These are phyloP conservation scores for Thalassiosira profunda DNA, from an alignment of 108 stramenopile species.

Conservation along the genomic window DNA sequence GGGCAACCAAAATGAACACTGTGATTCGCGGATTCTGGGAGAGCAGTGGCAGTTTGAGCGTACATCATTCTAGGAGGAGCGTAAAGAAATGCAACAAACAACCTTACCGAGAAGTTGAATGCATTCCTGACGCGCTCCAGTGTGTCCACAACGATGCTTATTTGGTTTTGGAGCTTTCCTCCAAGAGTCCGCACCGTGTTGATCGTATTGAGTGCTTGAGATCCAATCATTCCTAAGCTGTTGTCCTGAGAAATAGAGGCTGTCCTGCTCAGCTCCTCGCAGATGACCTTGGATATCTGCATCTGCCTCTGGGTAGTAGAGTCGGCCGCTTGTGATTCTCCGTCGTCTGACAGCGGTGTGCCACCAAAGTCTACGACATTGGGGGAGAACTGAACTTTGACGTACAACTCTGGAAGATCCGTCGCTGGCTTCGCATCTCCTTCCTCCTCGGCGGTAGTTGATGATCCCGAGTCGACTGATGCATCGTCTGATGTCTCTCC, in stretches of 20 bases:
- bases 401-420: constrained; percentile 42
- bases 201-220: constrained; percentile 72
- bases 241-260: constrained; percentile 50
- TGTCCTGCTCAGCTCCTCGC: constrained; percentile 63
- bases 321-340: too few species aligned
- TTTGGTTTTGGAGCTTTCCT: constrained; percentile 70
- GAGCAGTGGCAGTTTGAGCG: too few species aligned
- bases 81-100: neutral
- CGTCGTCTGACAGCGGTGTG: constrained; percentile 6
- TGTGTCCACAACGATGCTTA: constrained; percentile 68
- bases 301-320: too few species aligned
- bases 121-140: constrained; percentile 70
- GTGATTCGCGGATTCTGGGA: constrained; percentile 51
- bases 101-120: constrained; percentile 81
- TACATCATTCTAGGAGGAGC: too few species aligned
- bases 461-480: constrained; percentile 45
- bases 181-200: constrained; percentile 77
- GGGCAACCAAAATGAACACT: constrained; percentile 33
- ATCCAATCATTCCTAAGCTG: constrained; percentile 69
- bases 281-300: constrained; percentile 46
- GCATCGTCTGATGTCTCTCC: constrained; percentile 29
- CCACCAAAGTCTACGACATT: neutral
- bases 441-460: constrained; percentile 34
- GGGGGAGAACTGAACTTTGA: constrained; percentile 44
- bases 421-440: constrained; percentile 43